Evolutionary conservation across 2,329 filamentous ascomycete species (phyloP), one percentile per base, ranked within the genome.

Genomic region (Cladosporium austrohemisphaericum): DNA sequence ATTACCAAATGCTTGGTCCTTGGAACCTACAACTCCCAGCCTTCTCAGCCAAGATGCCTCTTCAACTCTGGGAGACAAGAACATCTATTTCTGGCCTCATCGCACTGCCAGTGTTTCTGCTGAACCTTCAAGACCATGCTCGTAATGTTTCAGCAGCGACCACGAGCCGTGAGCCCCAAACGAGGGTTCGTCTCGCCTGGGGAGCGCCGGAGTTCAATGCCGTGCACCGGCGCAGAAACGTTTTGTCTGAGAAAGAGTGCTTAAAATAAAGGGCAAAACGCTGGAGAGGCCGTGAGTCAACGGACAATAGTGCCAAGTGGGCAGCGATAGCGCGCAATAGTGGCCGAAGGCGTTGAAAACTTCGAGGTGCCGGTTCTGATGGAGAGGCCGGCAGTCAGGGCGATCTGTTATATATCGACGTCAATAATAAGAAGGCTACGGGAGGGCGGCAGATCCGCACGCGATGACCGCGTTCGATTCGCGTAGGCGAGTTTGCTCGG

Each of bases 231-330:
- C n/a, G n/a, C n/a, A n/a, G n/a, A n/a, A n/a, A n/a, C n/a, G n/a
- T n/a, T n/a, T n/a, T n/a, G n/a, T n/a, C n/a, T n/a, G n/a, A n/a
- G n/a, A 31, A 19, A 18, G 26, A 19, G 22, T 18, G 40, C 20
- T n/a, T 40, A 26, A 28, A 40, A n/a, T n/a, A 23, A 40, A 40
- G 37, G 28, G 11, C 13, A 40, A 40, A 23, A 40, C 22, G 37
- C 29, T 32, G 37, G 23, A 23, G 13, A 28, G 11, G 28, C n/a
- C n/a, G 18, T 43, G 40, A 43, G 40, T 33, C 40, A 32, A 43
- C 23, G 11, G 11, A 28, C 28, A 22, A 43, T 43, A 32, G 18
- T 22, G 40, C 28, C 28, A 9, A 16, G 26, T 6, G 26, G 26
- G 16, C 5, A 32, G 26, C 13, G 14, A 43, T 43, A 43, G 14